These are phyloP conservation scores for Blastocystis sp. DNA, from an alignment of 352 stramenopile genomes.

Conservation along the genomic window DNA sequence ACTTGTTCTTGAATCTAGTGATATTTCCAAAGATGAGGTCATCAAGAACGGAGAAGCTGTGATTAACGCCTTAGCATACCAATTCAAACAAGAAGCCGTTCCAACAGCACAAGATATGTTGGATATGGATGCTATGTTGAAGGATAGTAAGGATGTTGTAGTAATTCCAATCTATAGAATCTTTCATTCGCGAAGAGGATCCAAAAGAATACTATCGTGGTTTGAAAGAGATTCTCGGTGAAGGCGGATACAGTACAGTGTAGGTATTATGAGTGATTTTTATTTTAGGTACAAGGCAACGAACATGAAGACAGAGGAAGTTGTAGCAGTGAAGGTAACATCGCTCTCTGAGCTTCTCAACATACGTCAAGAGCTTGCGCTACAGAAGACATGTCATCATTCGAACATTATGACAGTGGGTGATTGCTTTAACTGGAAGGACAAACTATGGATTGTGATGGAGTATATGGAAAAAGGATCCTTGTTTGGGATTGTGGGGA, in stretches of 20 bases:
- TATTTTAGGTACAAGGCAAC: slow-evolving; percentile 65
- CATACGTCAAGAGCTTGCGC: slow-evolving; percentile 65
- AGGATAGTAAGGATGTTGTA: slow-evolving; percentile 11
- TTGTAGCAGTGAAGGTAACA: slow-evolving; percentile 71
- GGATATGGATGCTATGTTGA: slow-evolving; percentile 25
- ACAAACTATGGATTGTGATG: slow-evolving; percentile 81
- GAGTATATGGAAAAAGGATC: slow-evolving; percentile 84
- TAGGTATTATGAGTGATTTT: slow-evolving; percentile 69
- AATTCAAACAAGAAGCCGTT: slow-evolving; percentile 71
- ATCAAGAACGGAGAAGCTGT: slow-evolving; percentile 73
- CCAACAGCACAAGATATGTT: slow-evolving; percentile 30
- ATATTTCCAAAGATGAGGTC: slow-evolving; percentile 74
- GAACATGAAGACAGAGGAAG: slow-evolving; percentile 70
- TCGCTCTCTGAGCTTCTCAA: slow-evolving; percentile 63
- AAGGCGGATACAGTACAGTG: slow-evolving; percentile 74
- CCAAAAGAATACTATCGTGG: slow-evolving; percentile 71
- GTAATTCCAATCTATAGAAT: slow-evolving; percentile 23
- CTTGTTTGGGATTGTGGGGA: slow-evolving; percentile 80
- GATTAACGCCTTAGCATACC: slow-evolving; percentile 73
- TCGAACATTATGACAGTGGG: slow-evolving; percentile 62
- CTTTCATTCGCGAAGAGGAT: slow-evolving; percentile 68
- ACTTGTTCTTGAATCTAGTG: slow-evolving; percentile 72
- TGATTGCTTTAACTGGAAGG: slow-evolving; percentile 65
- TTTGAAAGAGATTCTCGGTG: slow-evolving; percentile 73
- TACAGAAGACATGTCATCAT: slow-evolving; percentile 66